Percentiles rank a stretch among this genome's conserved stretches.
Conservation (phyloP, 2,329 filamentous ascomycete species). For the Colletotrichum lupini region DNA sequence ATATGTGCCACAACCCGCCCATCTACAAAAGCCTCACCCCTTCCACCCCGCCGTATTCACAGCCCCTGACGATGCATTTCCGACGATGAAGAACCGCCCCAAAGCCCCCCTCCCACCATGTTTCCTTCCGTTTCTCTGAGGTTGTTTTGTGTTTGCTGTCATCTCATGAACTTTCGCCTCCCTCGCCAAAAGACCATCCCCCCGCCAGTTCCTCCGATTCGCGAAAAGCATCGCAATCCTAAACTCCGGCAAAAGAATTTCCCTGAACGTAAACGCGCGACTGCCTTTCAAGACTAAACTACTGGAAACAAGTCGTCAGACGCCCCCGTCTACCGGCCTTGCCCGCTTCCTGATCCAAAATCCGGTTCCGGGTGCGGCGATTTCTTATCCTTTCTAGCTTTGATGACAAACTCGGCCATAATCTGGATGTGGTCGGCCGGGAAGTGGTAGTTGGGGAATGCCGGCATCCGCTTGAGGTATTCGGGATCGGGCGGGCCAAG, state of each 20-base stretch:
- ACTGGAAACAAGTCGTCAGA: slow-evolving; percentile 14
- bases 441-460: slow-evolving; percentile 95
- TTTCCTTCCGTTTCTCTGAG: slow-evolving; percentile 6
- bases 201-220: slow-evolving; percentile 31
- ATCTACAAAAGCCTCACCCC: slow-evolving; percentile 34
- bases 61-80: slow-evolving; percentile 26
- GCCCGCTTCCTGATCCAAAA: slow-evolving; percentile 58
- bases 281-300: slow-evolving; percentile 1
- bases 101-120: not conserved
- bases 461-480: slow-evolving; percentile 87
- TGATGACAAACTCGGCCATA: slow-evolving; percentile 89
- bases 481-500: slow-evolving; percentile 88
- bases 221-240: slow-evolving; percentile 36
- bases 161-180: slow-evolving; percentile 25
- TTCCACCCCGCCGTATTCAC: slow-evolving; percentile 18
- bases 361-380: slow-evolving; percentile 67
- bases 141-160: slow-evolving; percentile 13
- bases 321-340: slow-evolving; percentile 27
- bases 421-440: slow-evolving; percentile 92
- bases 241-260: slow-evolving; percentile 37
- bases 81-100: slow-evolving; percentile 8
- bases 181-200: slow-evolving; percentile 23
- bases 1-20: slow-evolving; percentile 31
- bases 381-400: slow-evolving; percentile 86
- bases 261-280: slow-evolving; percentile 22